A percentile compares a stretch with the other conserved stretches of the same genome.
phyloP scores from a whole-genome alignment of 2,329 filamentous ascomycete species.

The Calonectria pseudoreteaudii region DNA sequence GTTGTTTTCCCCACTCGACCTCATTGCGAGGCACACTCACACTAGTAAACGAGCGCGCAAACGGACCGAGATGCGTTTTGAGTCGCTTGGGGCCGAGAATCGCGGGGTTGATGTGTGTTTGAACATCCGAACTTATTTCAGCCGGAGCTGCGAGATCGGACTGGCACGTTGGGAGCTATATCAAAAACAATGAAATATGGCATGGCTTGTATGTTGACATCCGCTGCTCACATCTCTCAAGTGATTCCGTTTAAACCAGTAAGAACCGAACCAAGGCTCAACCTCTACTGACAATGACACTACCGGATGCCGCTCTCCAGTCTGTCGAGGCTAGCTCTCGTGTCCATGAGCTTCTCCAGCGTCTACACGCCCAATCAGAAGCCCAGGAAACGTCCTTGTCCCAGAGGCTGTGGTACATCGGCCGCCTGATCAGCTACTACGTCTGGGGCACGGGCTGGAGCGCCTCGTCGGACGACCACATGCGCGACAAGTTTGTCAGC shows the following conservation, averaged over 20 bases:
- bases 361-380: slow-evolving; percentile 43
- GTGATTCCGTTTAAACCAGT: not conserved
- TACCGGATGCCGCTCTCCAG: slow-evolving; percentile 34
- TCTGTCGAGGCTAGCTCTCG: slow-evolving; percentile 40
- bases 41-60: not conserved
- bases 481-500: slow-evolving; percentile 70
- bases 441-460: slow-evolving; percentile 39
- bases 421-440: slow-evolving; percentile 36
- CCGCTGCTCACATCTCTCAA: too few relatives aligned
- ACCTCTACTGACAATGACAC: slow-evolving; percentile 23
- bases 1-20: not conserved
- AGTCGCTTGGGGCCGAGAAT: not conserved
- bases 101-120: not conserved
- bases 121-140: not conserved
- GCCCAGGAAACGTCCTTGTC: slow-evolving; percentile 41
- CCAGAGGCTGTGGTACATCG: slow-evolving; percentile 43
- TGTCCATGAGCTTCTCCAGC: slow-evolving; percentile 40
- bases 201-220: too few relatives aligned
- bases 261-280: too few relatives aligned
- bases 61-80: not conserved
- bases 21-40: not conserved
- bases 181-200: not conserved
- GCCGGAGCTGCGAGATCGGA: slow-evolving; percentile 26
- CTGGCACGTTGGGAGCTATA: slow-evolving; percentile 9
- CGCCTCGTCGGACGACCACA: slow-evolving; percentile 49